Evolutionary conservation across 169 alveolate genomes (phyloP).

Genomic region (Plasmodium sp.): DNA sequence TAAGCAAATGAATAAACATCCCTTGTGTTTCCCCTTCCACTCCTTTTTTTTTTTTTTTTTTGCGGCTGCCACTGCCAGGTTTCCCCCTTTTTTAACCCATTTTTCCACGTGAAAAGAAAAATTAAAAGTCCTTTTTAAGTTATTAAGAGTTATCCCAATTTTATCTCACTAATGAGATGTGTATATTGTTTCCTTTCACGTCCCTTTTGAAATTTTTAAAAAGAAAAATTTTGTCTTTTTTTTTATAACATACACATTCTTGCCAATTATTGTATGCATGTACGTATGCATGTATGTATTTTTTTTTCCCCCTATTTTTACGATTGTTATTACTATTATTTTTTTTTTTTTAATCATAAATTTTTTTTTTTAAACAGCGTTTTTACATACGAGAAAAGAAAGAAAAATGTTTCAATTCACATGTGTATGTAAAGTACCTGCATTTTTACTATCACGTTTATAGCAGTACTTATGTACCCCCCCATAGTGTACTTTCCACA

Average conservation of each 20-base stretch:
- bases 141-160: neutral
- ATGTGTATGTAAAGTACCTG: neutral
- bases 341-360: neutral
- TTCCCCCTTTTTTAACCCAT: neutral
- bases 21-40: neutral
- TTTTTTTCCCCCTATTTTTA: neutral
- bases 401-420: neutral
- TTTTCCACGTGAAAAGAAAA: neutral
- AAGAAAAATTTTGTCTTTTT: slow-evolving; percentile 24
- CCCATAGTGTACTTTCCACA: neutral
- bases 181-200: slow-evolving; percentile 1
- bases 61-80: neutral
- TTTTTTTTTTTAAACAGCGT: neutral
- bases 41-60: neutral
- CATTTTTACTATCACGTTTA: neutral
- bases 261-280: neutral
- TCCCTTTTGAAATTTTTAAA: neutral
- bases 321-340: neutral
- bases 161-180: slow-evolving; percentile 10
- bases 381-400: neutral
- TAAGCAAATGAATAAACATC: neutral
- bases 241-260: neutral
- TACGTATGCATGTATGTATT: neutral
- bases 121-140: slow-evolving; percentile 3
- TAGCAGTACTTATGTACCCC: neutral